phyloP scores from a whole-genome alignment of 208 protist species.

The Spongospora subterranea region DNA sequence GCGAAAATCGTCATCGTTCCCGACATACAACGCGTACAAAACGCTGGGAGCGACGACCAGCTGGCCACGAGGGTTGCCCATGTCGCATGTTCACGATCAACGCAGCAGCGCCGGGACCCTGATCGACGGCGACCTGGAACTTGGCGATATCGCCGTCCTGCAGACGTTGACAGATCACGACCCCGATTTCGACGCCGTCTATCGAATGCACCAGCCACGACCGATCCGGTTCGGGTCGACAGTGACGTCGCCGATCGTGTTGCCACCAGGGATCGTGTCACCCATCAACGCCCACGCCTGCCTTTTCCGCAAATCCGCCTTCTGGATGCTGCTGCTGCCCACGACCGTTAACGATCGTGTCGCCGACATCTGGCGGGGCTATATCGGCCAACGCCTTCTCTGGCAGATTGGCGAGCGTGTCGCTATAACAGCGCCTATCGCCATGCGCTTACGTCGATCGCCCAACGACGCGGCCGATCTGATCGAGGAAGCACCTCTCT shows the following conservation, averaged over 20 bases:
- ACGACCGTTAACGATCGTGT: conserved; percentile 63
- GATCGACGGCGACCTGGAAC: neutral
- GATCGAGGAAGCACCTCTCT: conserved; percentile 58
- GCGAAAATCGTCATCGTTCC: too few relatives aligned
- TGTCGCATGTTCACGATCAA: conserved; percentile 62
- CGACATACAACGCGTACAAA: neutral
- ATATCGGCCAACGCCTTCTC: conserved; percentile 46
- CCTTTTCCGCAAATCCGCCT: neutral
- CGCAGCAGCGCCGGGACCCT: neutral
- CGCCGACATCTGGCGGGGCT: conserved; percentile 67
- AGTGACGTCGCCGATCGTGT: neutral
- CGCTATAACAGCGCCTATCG: conserved; percentile 55
- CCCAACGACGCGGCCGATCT: conserved; percentile 65
- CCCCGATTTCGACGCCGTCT: conserved; percentile 69
- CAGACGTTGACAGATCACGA: conserved; percentile 66
- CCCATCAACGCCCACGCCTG: conserved; percentile 44
- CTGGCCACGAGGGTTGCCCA: conserved; percentile 67
- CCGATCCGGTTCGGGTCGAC: neutral
- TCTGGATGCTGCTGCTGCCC: conserved; percentile 64
- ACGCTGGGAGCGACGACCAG: neutral
- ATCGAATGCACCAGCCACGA: neutral
- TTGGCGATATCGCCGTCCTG: conserved; percentile 25
- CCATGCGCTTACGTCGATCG: conserved; percentile 58
- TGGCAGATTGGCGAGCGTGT: conserved; percentile 33
- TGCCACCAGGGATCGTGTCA: neutral